phyloP scores from a whole-genome alignment of 148 eudicot genomes.

The Chenopodium album region DNA sequence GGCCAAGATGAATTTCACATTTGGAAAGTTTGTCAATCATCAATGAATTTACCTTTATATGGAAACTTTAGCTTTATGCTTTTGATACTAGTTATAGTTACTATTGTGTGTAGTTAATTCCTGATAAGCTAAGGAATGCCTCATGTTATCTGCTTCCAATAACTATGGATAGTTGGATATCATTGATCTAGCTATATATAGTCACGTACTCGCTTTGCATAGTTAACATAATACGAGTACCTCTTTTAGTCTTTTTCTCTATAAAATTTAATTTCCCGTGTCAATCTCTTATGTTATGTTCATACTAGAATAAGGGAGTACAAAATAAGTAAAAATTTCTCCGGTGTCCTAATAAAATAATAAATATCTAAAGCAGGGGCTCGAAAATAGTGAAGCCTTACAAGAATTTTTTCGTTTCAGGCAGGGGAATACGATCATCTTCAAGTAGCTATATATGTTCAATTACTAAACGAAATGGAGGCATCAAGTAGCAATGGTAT shows the following conservation, averaged over 20 bases:
- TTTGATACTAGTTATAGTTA: too few relatives aligned
- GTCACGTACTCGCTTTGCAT: too few relatives aligned
- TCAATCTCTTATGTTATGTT: background rate
- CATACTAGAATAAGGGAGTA: too few relatives aligned
- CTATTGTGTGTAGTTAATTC: too few relatives aligned
- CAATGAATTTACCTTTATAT: background rate
- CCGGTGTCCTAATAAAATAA: too few relatives aligned
- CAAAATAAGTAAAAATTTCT: too few relatives aligned
- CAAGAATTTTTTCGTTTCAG: background rate
- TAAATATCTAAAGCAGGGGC: too few relatives aligned
- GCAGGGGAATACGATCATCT: background rate
- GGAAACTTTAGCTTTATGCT: background rate
- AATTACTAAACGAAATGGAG: slow-evolving; percentile 15
- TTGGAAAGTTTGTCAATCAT: background rate
- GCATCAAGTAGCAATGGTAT: slow-evolving; percentile 39
- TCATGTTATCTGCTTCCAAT: too few relatives aligned
- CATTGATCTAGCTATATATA: too few relatives aligned
- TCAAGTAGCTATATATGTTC: background rate
- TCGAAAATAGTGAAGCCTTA: background rate
- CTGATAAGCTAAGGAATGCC: background rate
- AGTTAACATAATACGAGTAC: too few relatives aligned
- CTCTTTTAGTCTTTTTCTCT: too few relatives aligned
- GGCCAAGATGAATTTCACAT: background rate
- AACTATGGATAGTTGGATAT: too few relatives aligned
- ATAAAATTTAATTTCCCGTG: background rate